Conservation (phyloP, 2,329 filamentous ascomycete genomes). For the Geosmithia morbida region DNA sequence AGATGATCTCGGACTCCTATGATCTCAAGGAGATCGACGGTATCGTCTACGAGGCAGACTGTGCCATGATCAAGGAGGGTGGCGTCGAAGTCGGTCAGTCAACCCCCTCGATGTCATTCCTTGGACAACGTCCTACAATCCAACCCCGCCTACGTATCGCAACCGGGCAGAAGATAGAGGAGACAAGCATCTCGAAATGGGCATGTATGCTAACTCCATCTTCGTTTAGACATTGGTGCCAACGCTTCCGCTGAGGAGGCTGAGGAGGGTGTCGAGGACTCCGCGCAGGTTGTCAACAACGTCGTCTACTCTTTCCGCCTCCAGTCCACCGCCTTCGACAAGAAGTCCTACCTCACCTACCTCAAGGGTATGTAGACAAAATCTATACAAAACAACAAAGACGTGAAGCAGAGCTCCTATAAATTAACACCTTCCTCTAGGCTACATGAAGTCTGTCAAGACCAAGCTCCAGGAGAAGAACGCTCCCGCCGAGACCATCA, state of each 20-base stretch:
- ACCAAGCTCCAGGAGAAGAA: constrained; percentile 47
- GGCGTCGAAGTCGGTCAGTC: constrained; percentile 57
- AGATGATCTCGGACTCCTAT: constrained; percentile 95
- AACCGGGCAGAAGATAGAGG: neutral
- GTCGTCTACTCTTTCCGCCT: constrained; percentile 88
- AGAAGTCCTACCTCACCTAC: constrained; percentile 72
- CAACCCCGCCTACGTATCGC: neutral
- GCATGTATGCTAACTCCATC: neutral
- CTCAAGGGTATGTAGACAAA: constrained; percentile 56
- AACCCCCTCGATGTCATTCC: neutral
- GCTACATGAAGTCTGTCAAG: constrained; percentile 88
- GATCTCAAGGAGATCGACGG: constrained; percentile 67
- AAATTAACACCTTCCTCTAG: constrained; percentile 23
- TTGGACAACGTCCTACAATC: neutral
- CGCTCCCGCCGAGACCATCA: constrained; percentile 50
- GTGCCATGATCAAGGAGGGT: constrained; percentile 73
- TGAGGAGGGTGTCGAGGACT: constrained; percentile 63
- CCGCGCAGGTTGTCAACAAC: constrained; percentile 88
- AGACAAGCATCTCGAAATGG: too few relatives aligned
- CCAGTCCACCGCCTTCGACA: constrained; percentile 64
- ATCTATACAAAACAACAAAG: neutral
- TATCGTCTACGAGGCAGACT: constrained; percentile 81
- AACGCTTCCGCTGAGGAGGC: constrained; percentile 93
- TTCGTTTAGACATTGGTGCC: constrained; percentile 62
- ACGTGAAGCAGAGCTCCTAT: neutral